Conservation (phyloP, 768 basidiomycete genomes). For the Leccinum uliginosum region DNA sequence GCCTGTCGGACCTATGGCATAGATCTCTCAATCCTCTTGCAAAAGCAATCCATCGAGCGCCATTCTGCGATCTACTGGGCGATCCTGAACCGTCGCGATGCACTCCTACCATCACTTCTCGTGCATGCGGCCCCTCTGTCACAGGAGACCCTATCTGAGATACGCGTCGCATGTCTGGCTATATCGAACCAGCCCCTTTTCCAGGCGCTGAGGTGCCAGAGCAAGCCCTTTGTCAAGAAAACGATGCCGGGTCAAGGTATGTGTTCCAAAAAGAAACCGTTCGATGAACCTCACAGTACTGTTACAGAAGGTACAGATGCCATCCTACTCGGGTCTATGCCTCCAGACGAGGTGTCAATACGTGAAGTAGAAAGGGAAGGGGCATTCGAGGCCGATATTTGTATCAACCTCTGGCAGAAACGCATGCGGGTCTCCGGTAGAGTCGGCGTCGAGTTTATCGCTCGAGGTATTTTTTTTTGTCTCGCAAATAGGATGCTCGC, state of each 20-base stretch:
- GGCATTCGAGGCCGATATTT: conserved; percentile 44
- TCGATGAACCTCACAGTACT: neutral
- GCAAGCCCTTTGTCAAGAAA: conserved; percentile 7
- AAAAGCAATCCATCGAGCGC: conserved; percentile 58
- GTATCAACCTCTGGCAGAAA: conserved; percentile 58
- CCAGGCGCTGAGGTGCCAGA: conserved; percentile 19
- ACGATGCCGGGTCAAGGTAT: conserved; percentile 12
- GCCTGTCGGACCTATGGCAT: conserved; percentile 50
- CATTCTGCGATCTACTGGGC: conserved; percentile 74
- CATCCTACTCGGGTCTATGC: conserved; percentile 37
- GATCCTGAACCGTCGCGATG: conserved; percentile 48
- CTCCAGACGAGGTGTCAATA: conserved; percentile 54
- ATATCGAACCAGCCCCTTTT: conserved; percentile 24
- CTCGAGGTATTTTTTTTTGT: conserved; percentile 35
- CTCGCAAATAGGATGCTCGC: neutral
- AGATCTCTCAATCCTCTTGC: conserved; percentile 51
- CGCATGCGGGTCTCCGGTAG: conserved; percentile 61
- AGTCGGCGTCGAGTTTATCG: conserved; percentile 63
- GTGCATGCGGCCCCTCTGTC: conserved; percentile 45
- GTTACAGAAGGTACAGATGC: conserved; percentile 42
- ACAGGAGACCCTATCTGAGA: conserved; percentile 47
- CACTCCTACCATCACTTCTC: conserved; percentile 48
- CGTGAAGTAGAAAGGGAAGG: conserved; percentile 48
- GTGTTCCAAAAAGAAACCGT: neutral
- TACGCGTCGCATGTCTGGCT: conserved; percentile 59